A percentile compares a stretch with the other conserved stretches of the same genome.
These are phyloP conservation scores for Magnaporthiopsis rhizophila DNA, from an alignment of 2,329 filamentous ascomycete genomes.

Conservation along the genomic window DNA sequence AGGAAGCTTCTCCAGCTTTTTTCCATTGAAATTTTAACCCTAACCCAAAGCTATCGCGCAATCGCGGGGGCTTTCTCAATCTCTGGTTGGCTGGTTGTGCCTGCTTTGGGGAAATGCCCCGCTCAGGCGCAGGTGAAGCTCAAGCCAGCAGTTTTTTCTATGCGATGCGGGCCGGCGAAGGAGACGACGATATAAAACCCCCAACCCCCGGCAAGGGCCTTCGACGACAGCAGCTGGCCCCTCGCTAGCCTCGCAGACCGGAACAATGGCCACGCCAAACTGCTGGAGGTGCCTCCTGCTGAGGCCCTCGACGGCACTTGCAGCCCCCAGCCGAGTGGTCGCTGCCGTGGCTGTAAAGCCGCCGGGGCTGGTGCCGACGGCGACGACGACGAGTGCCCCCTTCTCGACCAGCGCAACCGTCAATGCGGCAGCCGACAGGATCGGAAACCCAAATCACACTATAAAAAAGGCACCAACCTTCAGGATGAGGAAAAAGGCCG, in stretches of 20 bases:
- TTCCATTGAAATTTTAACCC: not conserved
- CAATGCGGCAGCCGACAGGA: not conserved
- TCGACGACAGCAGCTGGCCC: not conserved
- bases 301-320: slow-evolving; percentile 31
- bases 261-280: slow-evolving; percentile 45
- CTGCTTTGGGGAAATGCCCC: not conserved
- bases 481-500: slow-evolving; percentile 44
- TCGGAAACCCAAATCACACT: slow-evolving; percentile 12
- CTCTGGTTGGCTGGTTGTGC: not conserved
- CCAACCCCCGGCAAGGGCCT: not conserved
- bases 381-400: slow-evolving; percentile 23
- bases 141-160: not conserved
- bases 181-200: not conserved
- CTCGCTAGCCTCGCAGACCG: not conserved
- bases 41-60: not conserved
- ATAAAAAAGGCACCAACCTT: slow-evolving; percentile 28
- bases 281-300: slow-evolving; percentile 52
- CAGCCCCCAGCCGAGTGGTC: slow-evolving; percentile 15
- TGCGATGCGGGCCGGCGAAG: not conserved
- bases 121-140: not conserved
- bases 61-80: not conserved
- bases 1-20: not conserved
- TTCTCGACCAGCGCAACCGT: slow-evolving; percentile 36
- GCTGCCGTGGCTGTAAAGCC: slow-evolving; percentile 13
- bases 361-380: not conserved